Evolutionary conservation across 208 protist species (phyloP).

Genomic region (Leishmania amazonensis): DNA sequence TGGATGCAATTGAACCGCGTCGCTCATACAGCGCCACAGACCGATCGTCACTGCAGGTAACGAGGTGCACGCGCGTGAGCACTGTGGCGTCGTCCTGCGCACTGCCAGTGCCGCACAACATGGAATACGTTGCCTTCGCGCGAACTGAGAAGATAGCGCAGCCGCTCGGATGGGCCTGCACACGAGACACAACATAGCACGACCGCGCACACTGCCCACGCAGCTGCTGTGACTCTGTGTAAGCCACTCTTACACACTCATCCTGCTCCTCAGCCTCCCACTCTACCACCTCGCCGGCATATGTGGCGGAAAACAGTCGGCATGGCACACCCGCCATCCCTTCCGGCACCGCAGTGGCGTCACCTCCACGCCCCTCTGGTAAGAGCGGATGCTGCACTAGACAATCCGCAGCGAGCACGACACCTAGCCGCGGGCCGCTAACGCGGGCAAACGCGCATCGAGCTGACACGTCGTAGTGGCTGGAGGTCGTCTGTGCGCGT

Average conservation of each 20-base stretch:
- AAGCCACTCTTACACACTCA: background rate
- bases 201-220: background rate
- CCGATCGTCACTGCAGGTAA: constrained; percentile 83
- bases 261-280: constrained; percentile 20
- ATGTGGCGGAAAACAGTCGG: constrained; percentile 57
- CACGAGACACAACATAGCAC: constrained; percentile 14
- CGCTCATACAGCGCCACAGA: constrained; percentile 50
- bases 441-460: background rate
- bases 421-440: constrained; percentile 35
- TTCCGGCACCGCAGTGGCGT: background rate
- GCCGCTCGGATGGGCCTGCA: constrained; percentile 48
- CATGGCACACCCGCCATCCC: background rate
- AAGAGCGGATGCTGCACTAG: constrained; percentile 7
- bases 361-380: background rate
- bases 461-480: background rate
- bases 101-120: background rate
- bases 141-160: constrained; percentile 77
- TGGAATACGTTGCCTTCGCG: background rate
- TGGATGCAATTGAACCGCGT: background rate
- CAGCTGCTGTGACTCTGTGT: background rate
- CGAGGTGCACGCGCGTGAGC: constrained; percentile 29
- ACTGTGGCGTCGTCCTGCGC: background rate
- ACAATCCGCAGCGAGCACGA: constrained; percentile 53
- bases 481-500: background rate
- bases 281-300: constrained; percentile 54